These are phyloP conservation scores for Ambrosiella xylebori DNA, from an alignment of 2,329 filamentous ascomycete genomes.

Conservation along the genomic window DNA sequence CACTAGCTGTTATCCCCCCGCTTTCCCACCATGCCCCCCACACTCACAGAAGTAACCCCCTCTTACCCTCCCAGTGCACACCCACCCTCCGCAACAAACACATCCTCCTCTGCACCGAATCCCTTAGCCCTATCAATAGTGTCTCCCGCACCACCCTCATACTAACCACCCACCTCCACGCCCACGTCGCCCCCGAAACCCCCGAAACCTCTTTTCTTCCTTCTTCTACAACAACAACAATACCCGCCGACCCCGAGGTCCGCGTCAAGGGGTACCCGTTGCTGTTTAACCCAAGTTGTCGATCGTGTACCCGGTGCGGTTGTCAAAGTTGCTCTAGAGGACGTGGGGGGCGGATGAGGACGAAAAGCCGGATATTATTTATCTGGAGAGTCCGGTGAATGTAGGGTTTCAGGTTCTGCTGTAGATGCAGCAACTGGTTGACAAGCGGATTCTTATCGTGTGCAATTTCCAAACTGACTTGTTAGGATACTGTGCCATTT, in stretches of 20 bases:
- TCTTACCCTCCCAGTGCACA: conserved; percentile 11
- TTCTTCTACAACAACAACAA: conserved; percentile 19
- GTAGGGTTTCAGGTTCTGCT: conserved; percentile 55
- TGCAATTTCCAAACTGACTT: conserved; percentile 60
- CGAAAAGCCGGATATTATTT: conserved; percentile 43
- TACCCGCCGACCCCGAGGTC: conserved; percentile 27
- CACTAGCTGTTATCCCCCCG: no score
- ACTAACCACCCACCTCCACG: conserved; percentile 48
- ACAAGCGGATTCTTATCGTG: conserved; percentile 40
- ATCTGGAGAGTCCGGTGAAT: conserved; percentile 51
- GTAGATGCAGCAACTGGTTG: conserved; percentile 41
- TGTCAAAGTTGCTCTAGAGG: conserved; percentile 40
- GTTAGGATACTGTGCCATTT: conserved; percentile 49
- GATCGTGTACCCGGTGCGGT: conserved; percentile 50
- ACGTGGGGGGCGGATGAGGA: conserved; percentile 34
- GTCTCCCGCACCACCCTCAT: conserved; percentile 54
- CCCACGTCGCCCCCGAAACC: conserved; percentile 46
- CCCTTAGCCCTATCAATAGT: conserved; percentile 56
- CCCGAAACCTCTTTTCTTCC: conserved; percentile 37
- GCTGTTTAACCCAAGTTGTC: conserved; percentile 55
- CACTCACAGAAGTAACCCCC: conserved; percentile 5
- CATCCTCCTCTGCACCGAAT: conserved; percentile 52
- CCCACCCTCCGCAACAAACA: conserved; percentile 37
- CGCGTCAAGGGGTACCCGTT: conserved; percentile 47
- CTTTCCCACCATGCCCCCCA: no score